These are phyloP conservation scores for Marasmius oreades DNA, from an alignment of 1,284 basidiomycete species.

Conservation along the genomic window DNA sequence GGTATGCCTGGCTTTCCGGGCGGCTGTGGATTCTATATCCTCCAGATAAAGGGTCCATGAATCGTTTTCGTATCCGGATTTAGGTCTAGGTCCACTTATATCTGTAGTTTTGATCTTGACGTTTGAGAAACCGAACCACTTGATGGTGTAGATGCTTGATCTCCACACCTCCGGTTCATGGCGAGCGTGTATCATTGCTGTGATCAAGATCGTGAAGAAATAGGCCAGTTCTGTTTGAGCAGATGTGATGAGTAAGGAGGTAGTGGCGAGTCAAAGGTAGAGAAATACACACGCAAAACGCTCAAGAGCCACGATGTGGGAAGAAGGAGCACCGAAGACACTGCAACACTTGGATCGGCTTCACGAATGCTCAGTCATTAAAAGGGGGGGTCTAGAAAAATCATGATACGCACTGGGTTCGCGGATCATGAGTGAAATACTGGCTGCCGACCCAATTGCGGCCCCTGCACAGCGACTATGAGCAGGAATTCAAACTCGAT, in stretches of 20 bases:
- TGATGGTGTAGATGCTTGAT: constrained; percentile 43
- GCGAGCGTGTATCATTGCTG: constrained; percentile 39
- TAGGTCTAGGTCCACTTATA: constrained; percentile 5
- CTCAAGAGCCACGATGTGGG: constrained; percentile 53
- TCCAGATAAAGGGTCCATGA: constrained; percentile 27
- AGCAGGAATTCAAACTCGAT: background rate
- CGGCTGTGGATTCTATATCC: constrained; percentile 27
- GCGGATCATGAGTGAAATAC: constrained; percentile 36
- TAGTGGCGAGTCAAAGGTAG: background rate
- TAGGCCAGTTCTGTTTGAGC: constrained; percentile 55
- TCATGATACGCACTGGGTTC: constrained; percentile 30
- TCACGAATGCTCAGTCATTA: constrained; percentile 1
- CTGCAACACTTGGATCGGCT: constrained; percentile 46
- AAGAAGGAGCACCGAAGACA: constrained; percentile 48
- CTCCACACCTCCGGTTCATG: constrained; percentile 47
- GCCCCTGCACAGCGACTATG: constrained; percentile 30
- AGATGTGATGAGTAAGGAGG: background rate
- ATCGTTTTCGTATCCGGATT: constrained; percentile 17
- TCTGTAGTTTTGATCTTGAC: constrained; percentile 11
- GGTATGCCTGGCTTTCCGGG: constrained; percentile 17
- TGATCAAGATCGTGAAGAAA: constrained; percentile 47
- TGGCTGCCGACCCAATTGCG: constrained; percentile 43
- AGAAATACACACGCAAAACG: constrained; percentile 41
- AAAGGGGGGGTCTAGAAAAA: background rate
- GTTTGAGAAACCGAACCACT: constrained; percentile 46